Percentiles rank a stretch among this genome's conserved stretches.
Evolutionary conservation across 805 yeast genomes (phyloP).

Genomic region (Torulaspora franciscae): DNA sequence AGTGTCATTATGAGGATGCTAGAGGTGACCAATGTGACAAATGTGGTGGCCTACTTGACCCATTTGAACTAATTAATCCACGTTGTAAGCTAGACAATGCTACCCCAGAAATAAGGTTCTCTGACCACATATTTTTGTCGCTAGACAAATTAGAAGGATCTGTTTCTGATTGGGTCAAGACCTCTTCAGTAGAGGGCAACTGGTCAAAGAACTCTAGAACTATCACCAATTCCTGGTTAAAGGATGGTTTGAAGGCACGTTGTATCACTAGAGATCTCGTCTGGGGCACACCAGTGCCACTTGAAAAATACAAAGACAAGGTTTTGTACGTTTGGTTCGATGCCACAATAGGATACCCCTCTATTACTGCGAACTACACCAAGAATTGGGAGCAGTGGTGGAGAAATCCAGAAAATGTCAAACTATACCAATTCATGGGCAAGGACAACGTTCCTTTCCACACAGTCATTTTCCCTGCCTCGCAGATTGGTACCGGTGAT

Average conservation of each 20-base stretch:
- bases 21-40: constrained; percentile 99
- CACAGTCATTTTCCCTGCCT: constrained; percentile 94
- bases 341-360: constrained; percentile 94
- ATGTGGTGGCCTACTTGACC: constrained; percentile 85
- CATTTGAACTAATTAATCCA: constrained; percentile 89
- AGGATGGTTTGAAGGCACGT: constrained; percentile 87
- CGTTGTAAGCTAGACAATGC: constrained; percentile 89
- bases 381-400: constrained; percentile 86
- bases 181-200: constrained; percentile 62
- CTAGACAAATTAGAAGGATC: constrained; percentile 80
- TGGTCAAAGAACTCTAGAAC: constrained; percentile 92
- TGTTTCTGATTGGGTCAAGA: constrained; percentile 64
- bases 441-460: constrained; percentile 99
- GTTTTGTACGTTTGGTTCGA: constrained; percentile 98
- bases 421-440: constrained; percentile 97
- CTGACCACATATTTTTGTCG: constrained; percentile 80
- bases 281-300: constrained; percentile 99
- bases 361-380: constrained; percentile 92
- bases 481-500: constrained; percentile 83
- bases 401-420: constrained; percentile 84
- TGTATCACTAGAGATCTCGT: constrained; percentile 94
- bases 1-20: constrained; percentile 92
- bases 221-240: constrained; percentile 90
- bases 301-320: constrained; percentile 77
- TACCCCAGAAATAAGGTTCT: constrained; percentile 71